Base-by-base conservation (phyloP, 2,329 filamentous ascomycete genomes). In the Diaporthe caulivora region DNA sequence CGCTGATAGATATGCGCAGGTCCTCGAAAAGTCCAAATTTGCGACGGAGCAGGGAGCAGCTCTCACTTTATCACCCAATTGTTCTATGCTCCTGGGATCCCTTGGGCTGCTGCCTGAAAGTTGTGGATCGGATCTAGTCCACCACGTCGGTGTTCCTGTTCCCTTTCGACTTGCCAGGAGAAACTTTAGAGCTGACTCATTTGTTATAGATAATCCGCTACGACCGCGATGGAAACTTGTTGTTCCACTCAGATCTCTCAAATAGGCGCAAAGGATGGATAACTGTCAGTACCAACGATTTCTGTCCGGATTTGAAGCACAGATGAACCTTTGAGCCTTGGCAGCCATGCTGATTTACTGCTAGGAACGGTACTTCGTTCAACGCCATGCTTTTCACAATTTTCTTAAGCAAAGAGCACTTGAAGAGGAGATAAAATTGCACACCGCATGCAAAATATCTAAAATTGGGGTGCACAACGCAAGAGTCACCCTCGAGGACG, bases 1-100 rank as follows among this genome's bases (percentile, higher is more conserved):
- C 15, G 21, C 31, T 44, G 18, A 47, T 54, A 13, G 6, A n/a
- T 8, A 5, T 13, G 1, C 21, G 29, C 53, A 70, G 67, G 54
- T 70, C 18, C 24, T 70, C n/a, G 67, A 70, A 37, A 70, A 70
- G 40, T 70, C 67, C 18, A 55, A 57, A 24, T 70, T 70, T 34
- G 67, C 51, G 4, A 70, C 67, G 6, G 67, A 70, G 37, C 51
- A 55, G 13, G 67, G 67, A 10, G 67, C 67, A 10, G 67, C 51
- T 13, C 47, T 70, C 18, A 17, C 51, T 1, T 31, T 70, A 13
- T 47, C 67, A 21, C 67, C 67, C 10, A 70, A 70, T 8, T 70
- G 67, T 15, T 31, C 67, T 34, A 29, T 70, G 13, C 18, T 70
- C 3, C 42, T 70, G 26, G 29, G 57, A 2, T 47, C 40, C 18